Evolutionary conservation across 192 early-diverging fungal genomes (phyloP), one percentile per base, ranked within the genome.

Genomic region (Powellomyces hirtus): DNA sequence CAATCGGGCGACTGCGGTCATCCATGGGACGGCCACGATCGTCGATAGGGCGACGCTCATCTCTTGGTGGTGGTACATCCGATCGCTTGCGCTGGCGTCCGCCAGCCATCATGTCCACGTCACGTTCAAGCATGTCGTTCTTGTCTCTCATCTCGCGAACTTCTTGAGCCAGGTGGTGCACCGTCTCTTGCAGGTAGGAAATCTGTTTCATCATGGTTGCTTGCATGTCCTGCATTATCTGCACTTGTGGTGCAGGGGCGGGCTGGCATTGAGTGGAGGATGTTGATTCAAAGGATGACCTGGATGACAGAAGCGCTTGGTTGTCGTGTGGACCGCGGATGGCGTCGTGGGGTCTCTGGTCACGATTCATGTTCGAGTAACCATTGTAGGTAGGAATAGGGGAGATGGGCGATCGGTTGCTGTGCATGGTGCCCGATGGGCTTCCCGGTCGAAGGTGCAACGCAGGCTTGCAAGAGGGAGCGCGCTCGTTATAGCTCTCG

Each of bases 121-220:
- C 64, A 31, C 71, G 59, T 52, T 76, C 52, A n/a, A 75, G 70
- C 35, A 40, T 20, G 29, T 73, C 58, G 55, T 53, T 22, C 38
- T 2, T 0, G 0, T 66, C 42, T 29, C 38, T 20, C 11, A 56
- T 35, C 42, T 69, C 57, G 3, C 62, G 42, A 2, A 73, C 10
- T 18, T 66, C 46, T 29, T 10, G n/a, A 27, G 62, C 18, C 20
- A 73, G 51, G 18, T 67, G 36, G 58, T 53, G 50, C 0, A 71
- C 62, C 10, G 20, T 71, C 0, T 34, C 49, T 53, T 64, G 69
- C 20, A 71, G 61, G 5, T 55, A 24, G 8, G 62, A 37, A 38
- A 71, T 18, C 37, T 63, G 69, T 31, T 60, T 68, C 36, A 59
- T 38, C 38, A 68, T 68, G 6, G 44, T 30, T n/a, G 40, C 22